phyloP scores from a whole-genome alignment of 805 yeast species.

The Metschnikowia aberdeeniae region DNA sequence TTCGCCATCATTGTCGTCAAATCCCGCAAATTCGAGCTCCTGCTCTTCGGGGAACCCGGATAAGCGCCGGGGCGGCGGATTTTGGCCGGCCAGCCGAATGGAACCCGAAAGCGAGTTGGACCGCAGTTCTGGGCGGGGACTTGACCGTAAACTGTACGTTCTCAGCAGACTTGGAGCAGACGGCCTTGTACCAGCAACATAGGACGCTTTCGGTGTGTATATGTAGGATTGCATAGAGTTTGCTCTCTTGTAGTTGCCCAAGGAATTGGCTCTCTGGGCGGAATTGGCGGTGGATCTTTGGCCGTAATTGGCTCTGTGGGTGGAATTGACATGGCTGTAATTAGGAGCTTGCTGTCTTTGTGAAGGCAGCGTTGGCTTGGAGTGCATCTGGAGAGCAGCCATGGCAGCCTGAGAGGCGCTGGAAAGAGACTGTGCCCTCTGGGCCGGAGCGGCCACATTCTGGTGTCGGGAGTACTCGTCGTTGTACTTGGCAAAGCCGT shows the following conservation, averaged over 20 bases:
- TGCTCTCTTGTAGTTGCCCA: constrained; percentile 20
- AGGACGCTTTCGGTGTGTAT: constrained; percentile 39
- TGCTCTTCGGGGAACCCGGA: constrained; percentile 14
- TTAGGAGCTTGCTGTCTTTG: background rate
- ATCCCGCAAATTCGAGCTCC: constrained; percentile 18
- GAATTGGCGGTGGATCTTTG: background rate
- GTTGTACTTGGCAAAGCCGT: constrained; percentile 34
- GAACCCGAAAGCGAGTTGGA: constrained; percentile 8
- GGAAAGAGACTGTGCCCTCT: constrained; percentile 23
- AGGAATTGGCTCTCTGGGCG: constrained; percentile 17
- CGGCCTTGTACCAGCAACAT: constrained; percentile 28
- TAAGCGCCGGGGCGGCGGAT: background rate
- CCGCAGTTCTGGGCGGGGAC: background rate
- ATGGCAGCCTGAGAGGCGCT: constrained; percentile 41
- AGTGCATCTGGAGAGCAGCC: constrained; percentile 37
- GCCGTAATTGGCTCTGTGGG: constrained; percentile 16
- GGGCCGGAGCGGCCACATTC: constrained; percentile 12
- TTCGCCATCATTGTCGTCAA: constrained; percentile 17
- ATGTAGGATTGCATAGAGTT: constrained; percentile 35
- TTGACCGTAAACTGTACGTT: background rate
- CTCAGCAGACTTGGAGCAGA: background rate
- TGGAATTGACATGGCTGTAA: background rate
- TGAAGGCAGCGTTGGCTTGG: constrained; percentile 12
- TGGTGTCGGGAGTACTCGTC: constrained; percentile 23
- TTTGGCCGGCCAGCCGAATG: constrained; percentile 7